Base-by-base conservation (phyloP, 2,329 filamentous ascomycete species). In the Phialemonium atrogriseum region DNA sequence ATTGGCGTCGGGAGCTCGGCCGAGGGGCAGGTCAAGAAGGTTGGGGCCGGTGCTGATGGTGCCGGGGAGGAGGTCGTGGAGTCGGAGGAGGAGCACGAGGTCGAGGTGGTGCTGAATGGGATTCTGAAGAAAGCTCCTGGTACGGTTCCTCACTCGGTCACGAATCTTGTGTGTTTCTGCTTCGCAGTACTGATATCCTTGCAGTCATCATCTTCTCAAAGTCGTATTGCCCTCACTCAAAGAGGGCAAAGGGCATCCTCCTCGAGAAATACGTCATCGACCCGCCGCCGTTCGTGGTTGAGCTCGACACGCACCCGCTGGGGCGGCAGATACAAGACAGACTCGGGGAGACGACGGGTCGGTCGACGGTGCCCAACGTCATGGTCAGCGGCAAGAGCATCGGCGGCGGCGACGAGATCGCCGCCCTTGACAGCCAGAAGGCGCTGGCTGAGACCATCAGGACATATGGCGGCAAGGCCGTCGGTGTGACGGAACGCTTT, bases 171-270 rank as follows among this genome's bases (percentile, higher is more conserved):
- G 23, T n/a, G 18, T 12, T 20, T 5, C 12, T 13, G 19, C 27
- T 26, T 5, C 7, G 5, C 6, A 5, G 14, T 23, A 23, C 37
- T 38, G 17, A 40, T 30, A 25, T 16, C 18, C 26, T 35, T 19
- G 36, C 43, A 91, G 86, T 96, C 38, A 84, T 95, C 54, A 85
- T 98, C 47, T 96, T 96, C 64, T 94, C 87, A 42, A 96, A 98
- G 59, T 76, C 83, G 2, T 94, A 89, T 61, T 98, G 91, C 57
- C 86, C 83, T 1, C 80, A 74, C 60, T 95, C 87, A 31, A 81
- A 78, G 52, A 78, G 77, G 45, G 91, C 91, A 27, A 98, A 98
- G 60, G 67, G 69, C 25, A 73, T 96, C 34, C 73, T 98, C 24
- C 74, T 94, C 24, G 76, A 88, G 14, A 80, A 82, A 46, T 96